Evolutionary conservation across 345 rosid genomes (phyloP), one percentile per base, ranked within the genome.

Genomic region (Excoecaria cochinchinensis): DNA sequence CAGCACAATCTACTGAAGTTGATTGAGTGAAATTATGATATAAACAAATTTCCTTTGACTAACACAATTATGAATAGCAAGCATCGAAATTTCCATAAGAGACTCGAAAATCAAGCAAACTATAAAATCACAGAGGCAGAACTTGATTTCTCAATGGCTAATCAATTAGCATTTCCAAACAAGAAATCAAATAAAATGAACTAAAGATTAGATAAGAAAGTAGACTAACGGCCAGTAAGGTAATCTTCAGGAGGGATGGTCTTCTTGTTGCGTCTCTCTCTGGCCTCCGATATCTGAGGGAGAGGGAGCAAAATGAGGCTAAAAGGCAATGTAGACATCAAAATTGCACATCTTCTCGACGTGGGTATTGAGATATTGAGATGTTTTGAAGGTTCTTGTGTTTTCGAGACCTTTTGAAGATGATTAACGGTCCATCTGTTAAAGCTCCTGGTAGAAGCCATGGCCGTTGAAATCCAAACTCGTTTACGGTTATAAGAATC

Each of bases 251-350:
- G 84, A 66, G 95, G 93, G 74, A 94, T 85, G 61, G 39, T 73
- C 87, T 90, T 91, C 86, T 51, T 89, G 84, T 77, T 88, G 83
- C 97, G 90, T 83, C 99, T 86, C 85, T 92, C 97, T 73, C 95
- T 86, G 50, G 97, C 93, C 38, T 88, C 90, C 6, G 95, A 79
- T 38, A 79, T 72, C 25, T 70, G 87, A 1, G 92, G 93, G 24
- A 78, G 78, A 1, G 92, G 93, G 21, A 78, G 78, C 31, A 87
- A 61, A 77, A 84, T 51, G 76, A 87, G 74, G 64, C 71, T 78
- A 38, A 82, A 76, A 42, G 94, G 88, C 70, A 90, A 21, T 9
- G 91, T 78, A 70, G 89, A 86, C 1, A 87, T 67, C 57, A 89
- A 63, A 69, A 86, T 78, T 8, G 83, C 86, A 24, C 82, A 76